Base-by-base conservation (phyloP, 331 rosid species). In the Malus hybrid region DNA sequence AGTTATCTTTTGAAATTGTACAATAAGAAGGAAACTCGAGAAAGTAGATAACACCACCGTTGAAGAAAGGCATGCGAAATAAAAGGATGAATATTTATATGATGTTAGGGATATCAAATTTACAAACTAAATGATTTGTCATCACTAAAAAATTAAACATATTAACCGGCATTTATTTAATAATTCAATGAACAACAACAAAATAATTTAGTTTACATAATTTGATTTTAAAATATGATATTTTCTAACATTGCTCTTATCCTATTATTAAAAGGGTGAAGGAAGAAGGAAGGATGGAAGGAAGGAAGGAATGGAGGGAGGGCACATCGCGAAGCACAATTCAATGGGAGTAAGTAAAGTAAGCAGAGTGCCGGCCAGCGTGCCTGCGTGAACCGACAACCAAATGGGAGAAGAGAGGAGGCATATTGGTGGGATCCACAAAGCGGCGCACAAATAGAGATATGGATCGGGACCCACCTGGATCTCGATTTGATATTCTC, bases 291-390 rank as follows among this genome's bases (percentile, higher is more conserved):
- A 36, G 14, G 46, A 39, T 2, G 44, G 3, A 2, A 2, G 5
- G 48, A 3, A 42, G 14, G 48, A 57, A 22, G 64, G 32, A 10
- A 50, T 4, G 63, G 7, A 16, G 4, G 19, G 18, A 62, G 58
- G 80, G 77, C 20, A 18, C 84, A 80, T 80, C 77, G 60, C 80
- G 2, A 53, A 80, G 80, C 84, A 75, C 80, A 36, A 78, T 75
- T n/a, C 46, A 78, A 64, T 73, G 79, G 77, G 69, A 36, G 70
- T 26, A 69, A 30, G 78, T 3, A 42, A 42, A 42, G 48, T 10
- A 10, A 10, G 48, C 58, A 76, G 76, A 77, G 65, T 57, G 66
- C 67, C 58, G 58, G 58, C 22, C 22, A 0, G 34, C 66, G 16
- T 58, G 64, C 6, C 29, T 24, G 71, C 72, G 70, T 75, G 86